Base-by-base conservation (phyloP, 2,329 filamentous ascomycete species). In the Penicillium sp. region DNA sequence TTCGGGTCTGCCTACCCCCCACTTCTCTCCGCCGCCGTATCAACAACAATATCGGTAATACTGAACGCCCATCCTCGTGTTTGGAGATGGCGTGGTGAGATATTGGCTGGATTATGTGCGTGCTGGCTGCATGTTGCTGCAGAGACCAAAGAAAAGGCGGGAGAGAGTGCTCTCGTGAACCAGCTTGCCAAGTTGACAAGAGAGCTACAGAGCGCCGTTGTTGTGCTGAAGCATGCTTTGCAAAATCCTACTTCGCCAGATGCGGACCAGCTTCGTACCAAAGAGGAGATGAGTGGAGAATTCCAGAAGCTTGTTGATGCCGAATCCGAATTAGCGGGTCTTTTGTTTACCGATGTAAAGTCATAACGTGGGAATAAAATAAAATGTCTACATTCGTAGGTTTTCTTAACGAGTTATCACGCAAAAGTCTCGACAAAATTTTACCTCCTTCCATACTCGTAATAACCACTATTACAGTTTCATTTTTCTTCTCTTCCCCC, bases 11-110 rank as follows among this genome's bases (percentile, higher is more conserved):
- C 81, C 1, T 78, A 84, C 59, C 77, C 82, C 1, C 74, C 79
- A 0, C 76, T 87, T 1, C 74, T 91, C 1, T 52, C 80, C 1
- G 78, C 82, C 0, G 82, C 85, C 0, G 71, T 82, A 3, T 70
- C 77, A 19, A 80, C 85, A 1, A 65, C 91, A 22, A 81, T 85
- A 52, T 75, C 77, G 0, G 75, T 88, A 14, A 75, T 96, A 11
- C 63, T 81, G 13, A 87, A 82, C 57, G 85, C 84, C 57, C 92
- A 91, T 87, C 88, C 90, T 11, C 81, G 91, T 4, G 76, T 96
- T 5, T 74, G 78, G 50, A 75, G 77, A 29, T 87, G 90, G 77
- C 78, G 84, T 27, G 84, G 82, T 4, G 85, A 89, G 57, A 75
- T 93, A 6, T 71, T 91, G 46, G 83, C 83, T 62, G 85, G 83